Evolutionary conservation across 257 asterid species (phyloP), one percentile per base, ranked within the genome.

Genomic region (Apocynum venetum): DNA sequence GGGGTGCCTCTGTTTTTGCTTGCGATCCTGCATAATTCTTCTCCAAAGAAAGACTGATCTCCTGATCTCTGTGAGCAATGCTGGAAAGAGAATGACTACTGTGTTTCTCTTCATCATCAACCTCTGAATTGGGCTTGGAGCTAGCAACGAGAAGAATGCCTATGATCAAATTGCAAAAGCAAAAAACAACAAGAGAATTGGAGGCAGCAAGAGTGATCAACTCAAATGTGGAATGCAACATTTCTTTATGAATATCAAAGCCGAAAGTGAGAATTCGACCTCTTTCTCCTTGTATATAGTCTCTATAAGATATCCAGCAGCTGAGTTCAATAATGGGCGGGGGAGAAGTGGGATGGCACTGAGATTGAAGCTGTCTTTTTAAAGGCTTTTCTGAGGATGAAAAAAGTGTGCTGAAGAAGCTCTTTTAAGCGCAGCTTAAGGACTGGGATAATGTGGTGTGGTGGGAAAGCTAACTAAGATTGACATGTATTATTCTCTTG

Each of bases 111-210:
- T 74, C 57, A 5, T 44, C 76, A 3, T 49, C 77, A 8, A 65
- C 35, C 19, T 65, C 75, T 31, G 84, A 71, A 57, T 35, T 70
- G 63, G 85, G 64, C 52, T 80, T 86, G 48, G 85, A 83, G 80
- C 84, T 78, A 20, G 83, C 85, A 40, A 89, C 73, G 15, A 91
- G 83, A 40, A 93, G 77, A 75, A 90, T 43, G 36, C 81, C 89
- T 10, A 89, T 88, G 80, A 93, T 85, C 52, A 91, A 77, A 82
- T 91, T 90, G 84, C 89, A 90, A 49, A 88, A 84, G 71, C 92
- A 90, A 76, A 91, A 91, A 63, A 82, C 83, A 49, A 86, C 77
- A 10, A 79, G 88, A 79, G 97, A 86, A 75, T 86, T 86, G 31
- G 92, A 88, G 79, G 92, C 81, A 44, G 90, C 92, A 12, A 87